Percentiles rank a stretch among this genome's conserved stretches.
phyloP scores from a whole-genome alignment of 1,139 yeast genomes.

The Candida albicans region DNA sequence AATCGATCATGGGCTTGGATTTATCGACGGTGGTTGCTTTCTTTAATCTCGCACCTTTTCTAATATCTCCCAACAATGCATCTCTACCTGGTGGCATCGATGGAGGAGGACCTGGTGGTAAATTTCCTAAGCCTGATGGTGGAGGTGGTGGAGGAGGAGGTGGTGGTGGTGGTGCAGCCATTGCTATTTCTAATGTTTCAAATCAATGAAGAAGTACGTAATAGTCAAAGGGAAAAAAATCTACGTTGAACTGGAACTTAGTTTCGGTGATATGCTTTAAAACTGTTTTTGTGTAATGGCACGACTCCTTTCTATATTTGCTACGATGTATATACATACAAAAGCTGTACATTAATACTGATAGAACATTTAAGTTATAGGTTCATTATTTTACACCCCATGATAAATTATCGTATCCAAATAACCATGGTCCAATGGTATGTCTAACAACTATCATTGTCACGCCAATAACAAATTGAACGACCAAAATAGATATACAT shows the following conservation, averaged over 20 bases:
- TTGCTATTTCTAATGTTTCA: neutral
- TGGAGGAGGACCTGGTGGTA: slow-evolving; percentile 32
- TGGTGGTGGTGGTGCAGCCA: slow-evolving; percentile 20
- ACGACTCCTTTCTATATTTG: neutral
- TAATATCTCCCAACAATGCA: slow-evolving; percentile 83
- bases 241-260: no score
- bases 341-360: neutral
- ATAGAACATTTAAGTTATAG: neutral
- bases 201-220: neutral
- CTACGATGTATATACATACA: neutral
- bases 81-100: slow-evolving; percentile 55
- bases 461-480: slow-evolving; percentile 69
- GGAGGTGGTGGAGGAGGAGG: slow-evolving; percentile 51
- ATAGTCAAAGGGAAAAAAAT: neutral
- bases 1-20: slow-evolving; percentile 43
- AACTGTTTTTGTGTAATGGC: no score
- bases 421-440: slow-evolving; percentile 78
- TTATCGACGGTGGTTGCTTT: slow-evolving; percentile 60
- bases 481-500: slow-evolving; percentile 54
- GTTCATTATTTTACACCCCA: slow-evolving; percentile 42
- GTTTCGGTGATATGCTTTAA: no score
- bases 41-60: slow-evolving; percentile 73
- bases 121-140: slow-evolving; percentile 19
- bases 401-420: slow-evolving; percentile 81
- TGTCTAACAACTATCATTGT: slow-evolving; percentile 74